Percentiles rank a stretch among this genome's conserved stretches.
These are phyloP conservation scores for Acer campestre DNA, from an alignment of 345 rosid genomes.

Conservation along the genomic window DNA sequence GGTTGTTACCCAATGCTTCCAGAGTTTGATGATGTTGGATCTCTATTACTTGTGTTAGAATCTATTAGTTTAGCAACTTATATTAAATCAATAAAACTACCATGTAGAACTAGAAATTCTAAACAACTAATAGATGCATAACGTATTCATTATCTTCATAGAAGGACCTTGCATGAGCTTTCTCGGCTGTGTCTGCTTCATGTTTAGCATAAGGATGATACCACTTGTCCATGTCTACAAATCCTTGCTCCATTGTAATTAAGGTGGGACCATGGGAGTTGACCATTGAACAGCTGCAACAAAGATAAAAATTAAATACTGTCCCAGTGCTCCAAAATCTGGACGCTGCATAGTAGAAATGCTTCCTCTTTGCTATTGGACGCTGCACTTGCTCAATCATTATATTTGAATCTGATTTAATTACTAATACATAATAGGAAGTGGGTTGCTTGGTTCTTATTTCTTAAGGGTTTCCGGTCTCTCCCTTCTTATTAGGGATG, in stretches of 20 bases:
- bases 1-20: not conserved
- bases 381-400: not conserved
- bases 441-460: not conserved
- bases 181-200: not conserved
- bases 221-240: not conserved
- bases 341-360: not conserved
- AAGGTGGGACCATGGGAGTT: not conserved
- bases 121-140: not conserved
- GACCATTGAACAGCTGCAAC: not conserved
- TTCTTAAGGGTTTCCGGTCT: not conserved
- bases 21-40: not conserved
- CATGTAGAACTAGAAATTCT: too few relatives aligned
- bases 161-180: not conserved
- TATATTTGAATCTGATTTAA: not conserved
- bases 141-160: not conserved
- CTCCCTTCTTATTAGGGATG: not conserved
- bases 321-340: not conserved
- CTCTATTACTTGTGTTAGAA: not conserved
- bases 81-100: not conserved
- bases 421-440: not conserved
- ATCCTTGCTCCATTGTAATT: not conserved
- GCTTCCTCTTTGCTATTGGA: not conserved
- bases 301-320: not conserved
- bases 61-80: not conserved
- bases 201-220: not conserved